Evolutionary conservation across 768 basidiomycete genomes (phyloP).

Genomic region (Boletus reticulatus): DNA sequence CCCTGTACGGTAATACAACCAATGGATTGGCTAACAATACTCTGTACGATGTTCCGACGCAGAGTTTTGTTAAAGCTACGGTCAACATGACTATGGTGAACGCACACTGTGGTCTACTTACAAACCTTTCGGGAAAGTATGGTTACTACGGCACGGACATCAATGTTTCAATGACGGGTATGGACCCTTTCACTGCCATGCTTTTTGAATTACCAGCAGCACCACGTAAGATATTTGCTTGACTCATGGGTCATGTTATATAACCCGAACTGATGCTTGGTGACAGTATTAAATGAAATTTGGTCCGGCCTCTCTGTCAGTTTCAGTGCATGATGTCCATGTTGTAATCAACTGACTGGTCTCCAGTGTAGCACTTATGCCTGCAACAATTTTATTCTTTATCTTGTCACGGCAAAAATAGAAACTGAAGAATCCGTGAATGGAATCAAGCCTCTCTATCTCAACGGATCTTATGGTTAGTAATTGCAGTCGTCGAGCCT

Average conservation of each 20-base stretch:
- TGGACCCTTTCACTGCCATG: not conserved
- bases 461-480: not conserved
- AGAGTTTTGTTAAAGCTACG: not conserved
- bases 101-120: not conserved
- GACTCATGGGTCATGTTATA: not conserved
- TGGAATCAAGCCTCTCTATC: not conserved
- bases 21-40: not conserved
- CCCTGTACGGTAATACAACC: not conserved
- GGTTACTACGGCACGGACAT: too few species aligned
- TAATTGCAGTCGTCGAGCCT: not conserved
- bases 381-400: too few species aligned
- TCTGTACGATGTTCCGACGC: not conserved
- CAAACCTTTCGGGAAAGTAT: not conserved
- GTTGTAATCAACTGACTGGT: too few species aligned
- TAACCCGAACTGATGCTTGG: not conserved
- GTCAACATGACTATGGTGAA: not conserved
- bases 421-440: not conserved
- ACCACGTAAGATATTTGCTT: not conserved
- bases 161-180: not conserved
- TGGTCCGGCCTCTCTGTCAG: too few species aligned
- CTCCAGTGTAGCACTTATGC: fast-evolving
- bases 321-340: too few species aligned
- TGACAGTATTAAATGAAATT: not conserved
- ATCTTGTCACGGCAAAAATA: not conserved
- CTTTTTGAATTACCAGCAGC: fast-evolving